A percentile compares a stretch with the other conserved stretches of the same genome.
Conservation (phyloP, 2,329 filamentous ascomycete species). For the Dactylellina sp. region DNA sequence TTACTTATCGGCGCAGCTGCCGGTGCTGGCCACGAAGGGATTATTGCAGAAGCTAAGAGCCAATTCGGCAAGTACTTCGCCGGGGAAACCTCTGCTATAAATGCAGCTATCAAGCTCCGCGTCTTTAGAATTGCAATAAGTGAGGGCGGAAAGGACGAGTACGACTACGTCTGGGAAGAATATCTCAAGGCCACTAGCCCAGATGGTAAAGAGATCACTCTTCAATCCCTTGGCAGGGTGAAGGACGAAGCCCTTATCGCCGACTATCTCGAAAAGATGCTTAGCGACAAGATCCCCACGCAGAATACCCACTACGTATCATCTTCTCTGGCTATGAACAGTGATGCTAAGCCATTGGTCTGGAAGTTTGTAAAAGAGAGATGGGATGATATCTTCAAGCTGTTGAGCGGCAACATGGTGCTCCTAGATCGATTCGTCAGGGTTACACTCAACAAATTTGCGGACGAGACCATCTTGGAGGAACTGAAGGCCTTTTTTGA, state of each 20-base stretch:
- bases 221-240: conserved; percentile 79
- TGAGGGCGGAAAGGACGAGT: conserved; percentile 77
- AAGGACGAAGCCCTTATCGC: conserved; percentile 76
- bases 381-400: conserved; percentile 79
- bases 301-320: conserved; percentile 89
- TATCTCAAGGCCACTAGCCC: conserved; percentile 85
- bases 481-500: conserved; percentile 89
- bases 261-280: conserved; percentile 77
- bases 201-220: conserved; percentile 88
- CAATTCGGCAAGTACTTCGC: conserved; percentile 84
- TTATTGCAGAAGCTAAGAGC: conserved; percentile 78
- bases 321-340: conserved; percentile 78
- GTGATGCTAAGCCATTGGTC: conserved; percentile 76
- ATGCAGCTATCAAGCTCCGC: conserved; percentile 82
- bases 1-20: conserved; percentile 81
- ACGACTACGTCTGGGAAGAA: conserved; percentile 82
- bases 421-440: conserved; percentile 85
- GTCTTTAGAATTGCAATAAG: conserved; percentile 84
- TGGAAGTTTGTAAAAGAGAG: conserved; percentile 89
- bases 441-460: conserved; percentile 80
- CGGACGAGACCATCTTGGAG: conserved; percentile 74
- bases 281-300: conserved; percentile 83
- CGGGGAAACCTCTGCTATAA: conserved; percentile 76
- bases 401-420: conserved; percentile 83
- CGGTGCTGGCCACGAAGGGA: conserved; percentile 78